Conservation (phyloP, 2,329 filamentous ascomycete genomes). For the Ascocoryne sarcoides region DNA sequence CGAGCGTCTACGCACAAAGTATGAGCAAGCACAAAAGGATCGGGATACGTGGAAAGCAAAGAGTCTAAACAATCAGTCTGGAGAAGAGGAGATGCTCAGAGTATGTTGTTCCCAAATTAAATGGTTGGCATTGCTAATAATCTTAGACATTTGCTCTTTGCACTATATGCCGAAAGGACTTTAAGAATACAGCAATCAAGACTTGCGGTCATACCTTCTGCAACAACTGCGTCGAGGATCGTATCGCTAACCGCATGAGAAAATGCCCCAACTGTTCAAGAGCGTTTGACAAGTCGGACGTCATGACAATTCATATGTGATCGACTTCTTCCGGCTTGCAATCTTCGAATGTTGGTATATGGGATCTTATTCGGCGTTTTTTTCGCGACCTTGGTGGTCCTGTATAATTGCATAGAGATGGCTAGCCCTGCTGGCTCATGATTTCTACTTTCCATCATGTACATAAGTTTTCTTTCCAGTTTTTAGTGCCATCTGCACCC, state of each 20-base stretch:
- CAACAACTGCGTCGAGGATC: constrained; percentile 79
- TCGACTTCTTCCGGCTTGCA: constrained; percentile 4
- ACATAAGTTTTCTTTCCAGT: constrained; percentile 15
- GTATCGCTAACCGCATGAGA: constrained; percentile 79
- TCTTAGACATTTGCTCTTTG: constrained; percentile 68
- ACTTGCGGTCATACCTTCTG: constrained; percentile 95
- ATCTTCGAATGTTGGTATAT: constrained; percentile 10
- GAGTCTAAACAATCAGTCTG: constrained; percentile 68
- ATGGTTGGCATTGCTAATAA: constrained; percentile 28
- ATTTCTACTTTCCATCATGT: constrained; percentile 16
- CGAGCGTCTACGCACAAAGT: constrained; percentile 67
- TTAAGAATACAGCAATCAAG: constrained; percentile 90
- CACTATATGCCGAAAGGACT: constrained; percentile 83
- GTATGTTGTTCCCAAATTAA: constrained; percentile 45
- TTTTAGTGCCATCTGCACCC: constrained; percentile 7
- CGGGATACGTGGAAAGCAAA: constrained; percentile 81
- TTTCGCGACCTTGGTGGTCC: constrained; percentile 12
- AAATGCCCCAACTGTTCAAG: constrained; percentile 94
- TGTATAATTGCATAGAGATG: constrained; percentile 27
- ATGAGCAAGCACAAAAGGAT: constrained; percentile 74
- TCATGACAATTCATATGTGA: constrained; percentile 61
- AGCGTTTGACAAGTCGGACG: constrained; percentile 83
- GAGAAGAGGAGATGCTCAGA: constrained; percentile 77
- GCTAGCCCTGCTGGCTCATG: constrained; percentile 10
- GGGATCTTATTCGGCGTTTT: constrained; percentile 11